A percentile compares a stretch with the other conserved stretches of the same genome.
Evolutionary conservation across 306 rosid species (phyloP).

Genomic region (Abrus precatorius): DNA sequence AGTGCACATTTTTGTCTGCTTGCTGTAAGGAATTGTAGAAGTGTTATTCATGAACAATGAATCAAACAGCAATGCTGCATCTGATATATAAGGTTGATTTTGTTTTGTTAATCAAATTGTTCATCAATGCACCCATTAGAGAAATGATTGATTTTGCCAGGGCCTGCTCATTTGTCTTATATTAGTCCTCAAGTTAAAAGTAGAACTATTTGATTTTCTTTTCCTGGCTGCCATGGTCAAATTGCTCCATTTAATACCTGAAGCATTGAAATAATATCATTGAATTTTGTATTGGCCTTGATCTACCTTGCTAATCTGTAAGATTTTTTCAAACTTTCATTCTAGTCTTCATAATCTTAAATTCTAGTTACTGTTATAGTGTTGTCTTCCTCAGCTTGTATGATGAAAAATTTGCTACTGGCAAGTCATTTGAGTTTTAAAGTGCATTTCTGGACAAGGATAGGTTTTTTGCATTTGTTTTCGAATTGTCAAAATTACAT

Average conservation of each 20-base stretch:
- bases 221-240: neutral
- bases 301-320: slow-evolving; percentile 3
- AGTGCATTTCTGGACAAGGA: neutral
- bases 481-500: slow-evolving; percentile 12
- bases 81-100: too few species aligned
- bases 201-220: neutral
- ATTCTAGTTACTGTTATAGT: neutral
- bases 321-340: neutral
- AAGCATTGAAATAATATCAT: neutral
- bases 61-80: too few species aligned
- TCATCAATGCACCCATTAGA: too few species aligned
- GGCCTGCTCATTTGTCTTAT: neutral
- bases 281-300: neutral
- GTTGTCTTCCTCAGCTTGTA: neutral
- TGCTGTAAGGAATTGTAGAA: too few species aligned
- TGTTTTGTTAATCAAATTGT: too few species aligned
- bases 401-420: slow-evolving; percentile 1
- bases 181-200: neutral
- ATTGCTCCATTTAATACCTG: neutral
- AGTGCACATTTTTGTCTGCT: too few species aligned
- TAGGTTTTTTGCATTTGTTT: neutral
- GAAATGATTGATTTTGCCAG: too few species aligned
- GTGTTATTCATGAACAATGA: too few species aligned
- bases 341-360: neutral
- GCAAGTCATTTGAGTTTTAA: neutral